Conservation (phyloP, 2,329 filamentous ascomycete species). For the Aspergillus brunneoviolaceus region DNA sequence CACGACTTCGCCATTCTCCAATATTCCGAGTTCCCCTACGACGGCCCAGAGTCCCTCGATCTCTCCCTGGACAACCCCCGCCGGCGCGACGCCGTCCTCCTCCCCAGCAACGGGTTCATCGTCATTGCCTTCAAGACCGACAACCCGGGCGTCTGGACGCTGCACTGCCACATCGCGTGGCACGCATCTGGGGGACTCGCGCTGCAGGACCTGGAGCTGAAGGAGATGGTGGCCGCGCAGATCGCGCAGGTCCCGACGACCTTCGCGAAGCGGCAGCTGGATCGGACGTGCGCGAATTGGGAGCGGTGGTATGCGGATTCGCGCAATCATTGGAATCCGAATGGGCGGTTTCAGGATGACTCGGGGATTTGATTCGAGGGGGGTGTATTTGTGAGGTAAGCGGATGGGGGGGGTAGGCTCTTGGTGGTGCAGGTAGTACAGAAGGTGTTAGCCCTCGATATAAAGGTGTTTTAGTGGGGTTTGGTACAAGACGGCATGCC, state of each 20-base stretch:
- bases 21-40: background rate
- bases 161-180: constrained; percentile 15
- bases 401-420: no score
- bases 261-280: background rate
- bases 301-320: background rate
- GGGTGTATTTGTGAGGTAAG: no score
- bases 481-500: no score
- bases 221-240: background rate
- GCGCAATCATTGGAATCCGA: background rate
- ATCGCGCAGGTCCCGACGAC: background rate
- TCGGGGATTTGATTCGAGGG: constrained; percentile 3
- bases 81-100: constrained; percentile 9
- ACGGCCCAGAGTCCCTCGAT: background rate
- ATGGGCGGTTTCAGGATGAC: constrained; percentile 9
- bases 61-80: constrained; percentile 1
- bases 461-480: no score
- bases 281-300: constrained; percentile 1
- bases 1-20: constrained; percentile 13
- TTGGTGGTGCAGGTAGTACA: no score
- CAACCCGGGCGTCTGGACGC: constrained; percentile 10
- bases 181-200: constrained; percentile 10
- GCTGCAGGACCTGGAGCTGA: constrained; percentile 7
- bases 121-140: constrained; percentile 11
- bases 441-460: no score
- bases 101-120: constrained; percentile 8